These are phyloP conservation scores for Periconia macrospinosa DNA, from an alignment of 2,329 filamentous ascomycete genomes.

Conservation along the genomic window DNA sequence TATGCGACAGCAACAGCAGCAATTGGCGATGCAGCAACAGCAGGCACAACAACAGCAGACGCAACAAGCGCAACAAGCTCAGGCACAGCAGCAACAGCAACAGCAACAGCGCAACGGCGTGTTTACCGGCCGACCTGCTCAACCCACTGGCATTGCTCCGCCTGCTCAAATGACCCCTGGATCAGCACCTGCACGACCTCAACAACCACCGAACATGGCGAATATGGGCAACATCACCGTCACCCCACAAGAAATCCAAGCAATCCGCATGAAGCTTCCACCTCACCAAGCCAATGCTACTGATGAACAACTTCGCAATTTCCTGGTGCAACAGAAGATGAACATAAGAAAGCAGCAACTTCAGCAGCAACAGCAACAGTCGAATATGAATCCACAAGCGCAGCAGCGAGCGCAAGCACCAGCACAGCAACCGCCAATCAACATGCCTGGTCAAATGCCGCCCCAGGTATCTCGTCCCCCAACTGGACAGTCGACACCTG, in stretches of 20 bases:
- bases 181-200: constrained; percentile 27
- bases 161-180: constrained; percentile 44
- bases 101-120: constrained; percentile 17
- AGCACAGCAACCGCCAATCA: constrained; percentile 33
- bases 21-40: constrained; percentile 51
- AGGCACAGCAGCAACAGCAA: constrained; percentile 6
- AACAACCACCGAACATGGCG: constrained; percentile 31
- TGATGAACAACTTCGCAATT: constrained; percentile 29
- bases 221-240: constrained; percentile 23
- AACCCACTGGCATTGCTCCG: constrained; percentile 36
- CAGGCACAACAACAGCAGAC: constrained; percentile 47
- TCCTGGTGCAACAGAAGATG: constrained; percentile 27
- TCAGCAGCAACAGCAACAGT: constrained; percentile 30
- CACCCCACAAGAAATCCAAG: constrained; percentile 45
- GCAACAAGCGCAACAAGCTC: constrained; percentile 11
- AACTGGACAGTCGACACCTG: constrained; percentile 21
- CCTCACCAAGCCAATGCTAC: constrained; percentile 28
- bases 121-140: constrained; percentile 19
- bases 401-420: constrained; percentile 20
- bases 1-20: constrained; percentile 46
- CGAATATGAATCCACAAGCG: constrained; percentile 23
- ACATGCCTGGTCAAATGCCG: constrained; percentile 19
- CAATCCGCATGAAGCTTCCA: constrained; percentile 38
- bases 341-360: constrained; percentile 21
- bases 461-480: constrained; percentile 25